Percentiles rank a stretch among this genome's conserved stretches.
Conservation (phyloP, 768 basidiomycete genomes). For the Tricholoma flavovirens region DNA sequence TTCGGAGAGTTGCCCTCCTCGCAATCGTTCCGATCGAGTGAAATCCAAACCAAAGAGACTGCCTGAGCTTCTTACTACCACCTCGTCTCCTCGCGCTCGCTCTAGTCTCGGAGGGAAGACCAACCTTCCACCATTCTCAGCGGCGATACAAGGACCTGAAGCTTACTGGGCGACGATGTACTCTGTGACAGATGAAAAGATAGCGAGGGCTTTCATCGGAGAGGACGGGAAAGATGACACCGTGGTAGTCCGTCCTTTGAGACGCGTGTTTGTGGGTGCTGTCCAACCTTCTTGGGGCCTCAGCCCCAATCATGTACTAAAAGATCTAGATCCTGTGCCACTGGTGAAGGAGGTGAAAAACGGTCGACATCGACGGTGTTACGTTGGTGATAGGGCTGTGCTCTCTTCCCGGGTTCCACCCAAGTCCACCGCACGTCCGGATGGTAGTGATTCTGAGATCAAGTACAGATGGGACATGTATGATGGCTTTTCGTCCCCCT, state of each 20-base stretch:
- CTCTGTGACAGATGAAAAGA: constrained; percentile 20
- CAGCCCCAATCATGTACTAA: constrained; percentile 6
- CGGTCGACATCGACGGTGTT: constrained; percentile 7
- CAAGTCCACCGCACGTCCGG: background rate
- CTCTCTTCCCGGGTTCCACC: background rate
- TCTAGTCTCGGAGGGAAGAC: constrained; percentile 6
- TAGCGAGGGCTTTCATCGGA: constrained; percentile 22
- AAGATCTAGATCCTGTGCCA: constrained; percentile 10
- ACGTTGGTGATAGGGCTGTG: constrained; percentile 11
- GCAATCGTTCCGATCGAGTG: background rate
- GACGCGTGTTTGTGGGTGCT: constrained; percentile 25
- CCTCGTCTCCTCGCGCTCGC: background rate
- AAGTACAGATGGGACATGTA: background rate
- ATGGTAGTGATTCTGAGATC: background rate
- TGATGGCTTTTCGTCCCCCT: constrained; percentile 4
- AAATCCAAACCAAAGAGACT: background rate
- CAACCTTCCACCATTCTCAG: constrained; percentile 5
- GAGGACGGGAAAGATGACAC: constrained; percentile 15
- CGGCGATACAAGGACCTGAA: constrained; percentile 12
- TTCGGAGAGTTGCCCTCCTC: background rate
- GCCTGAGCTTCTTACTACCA: background rate
- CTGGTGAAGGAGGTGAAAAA: constrained; percentile 6
- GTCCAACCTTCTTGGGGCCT: constrained; percentile 26
- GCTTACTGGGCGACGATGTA: constrained; percentile 28
- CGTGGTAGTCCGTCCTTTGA: constrained; percentile 13